Conservation (phyloP, 176 grass and related monocot genomes). For the Typha latifolia region DNA sequence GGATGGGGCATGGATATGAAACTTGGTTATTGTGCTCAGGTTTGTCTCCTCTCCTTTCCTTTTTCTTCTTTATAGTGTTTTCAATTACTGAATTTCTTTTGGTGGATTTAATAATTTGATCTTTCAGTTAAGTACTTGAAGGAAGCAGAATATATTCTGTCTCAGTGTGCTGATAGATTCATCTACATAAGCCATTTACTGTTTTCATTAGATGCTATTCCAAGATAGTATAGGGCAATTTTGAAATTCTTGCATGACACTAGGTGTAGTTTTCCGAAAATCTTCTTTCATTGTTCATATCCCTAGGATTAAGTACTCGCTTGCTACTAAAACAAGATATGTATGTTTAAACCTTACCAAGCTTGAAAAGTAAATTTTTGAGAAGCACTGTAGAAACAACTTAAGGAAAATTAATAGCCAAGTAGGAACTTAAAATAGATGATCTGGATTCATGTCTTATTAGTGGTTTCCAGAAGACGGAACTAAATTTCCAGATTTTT, state of each 20-base stretch:
- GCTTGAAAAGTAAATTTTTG: background rate
- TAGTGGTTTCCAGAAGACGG: no score
- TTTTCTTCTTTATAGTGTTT: constrained; percentile 4
- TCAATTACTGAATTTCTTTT: constrained; percentile 12
- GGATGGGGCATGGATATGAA: constrained; percentile 95
- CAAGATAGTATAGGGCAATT: background rate
- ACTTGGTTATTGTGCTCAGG: constrained; percentile 95
- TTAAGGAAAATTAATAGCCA: background rate
- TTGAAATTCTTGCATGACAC: background rate
- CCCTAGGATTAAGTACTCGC: no score
- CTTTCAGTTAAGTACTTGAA: background rate
- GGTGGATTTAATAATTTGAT: constrained; percentile 3
- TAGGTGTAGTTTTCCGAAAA: background rate
- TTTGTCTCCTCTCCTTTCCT: constrained; percentile 7
- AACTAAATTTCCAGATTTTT: no score
- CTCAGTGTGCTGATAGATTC: background rate
- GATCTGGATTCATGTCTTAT: no score
- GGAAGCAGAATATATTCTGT: background rate
- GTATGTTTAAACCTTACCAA: no score
- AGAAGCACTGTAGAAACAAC: background rate
- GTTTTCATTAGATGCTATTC: background rate
- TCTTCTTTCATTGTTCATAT: no score
- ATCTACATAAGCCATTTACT: background rate
- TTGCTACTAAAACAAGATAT: no score
- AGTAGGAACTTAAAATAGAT: no score